Evolutionary conservation across 306 rosid species (phyloP), one percentile per base, ranked within the genome.

Genomic region (Senna siamea): DNA sequence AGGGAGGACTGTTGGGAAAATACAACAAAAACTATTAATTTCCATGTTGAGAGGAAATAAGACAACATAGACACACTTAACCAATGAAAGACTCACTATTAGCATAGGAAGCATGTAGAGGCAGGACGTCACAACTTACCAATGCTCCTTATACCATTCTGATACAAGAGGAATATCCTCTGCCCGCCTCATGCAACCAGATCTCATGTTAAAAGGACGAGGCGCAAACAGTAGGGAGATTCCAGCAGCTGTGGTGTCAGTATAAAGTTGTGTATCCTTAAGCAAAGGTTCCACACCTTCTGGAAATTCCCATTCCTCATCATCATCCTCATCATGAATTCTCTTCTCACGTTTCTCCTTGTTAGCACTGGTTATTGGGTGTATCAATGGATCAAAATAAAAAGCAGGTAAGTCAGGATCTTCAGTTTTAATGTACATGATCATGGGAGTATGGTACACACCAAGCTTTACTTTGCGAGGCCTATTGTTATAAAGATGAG

Each of bases 331-430:
- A 3, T 93, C 98, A 22, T 81, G 76, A 40, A 63, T 26, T 86
- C 83, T 91, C 89, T 92, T 94, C 55, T 94, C 98, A 43, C 89
- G 89, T 15, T 94, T 84, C 19, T 94, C 97, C 86, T 92, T 94
- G 87, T 83, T 90, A 70, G 86, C 88, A 76, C 97, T 91, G 74
- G 97, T 91, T 80, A 94, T 94, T 70, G 98, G 98, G 85, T 94
- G 97, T 87, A 94, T 94, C 72, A 94, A 80, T 28, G 98, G 98
- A 81, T 94, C 98, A 75, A 91, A 94, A 77, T 94, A 94, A 85
- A 94, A 94, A 50, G 98, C 98, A 23, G 98, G 98, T 40, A 94
- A 80, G 78, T 94, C 98, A 28, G 98, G 98, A 87, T 94, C 98
- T 83, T 94, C 98, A 1, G 96, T 86, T 84, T 94, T 94, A 69